These are phyloP conservation scores for Glutinoglossum americanum DNA, from an alignment of 495 filamentous ascomycete genomes.

Conservation along the genomic window DNA sequence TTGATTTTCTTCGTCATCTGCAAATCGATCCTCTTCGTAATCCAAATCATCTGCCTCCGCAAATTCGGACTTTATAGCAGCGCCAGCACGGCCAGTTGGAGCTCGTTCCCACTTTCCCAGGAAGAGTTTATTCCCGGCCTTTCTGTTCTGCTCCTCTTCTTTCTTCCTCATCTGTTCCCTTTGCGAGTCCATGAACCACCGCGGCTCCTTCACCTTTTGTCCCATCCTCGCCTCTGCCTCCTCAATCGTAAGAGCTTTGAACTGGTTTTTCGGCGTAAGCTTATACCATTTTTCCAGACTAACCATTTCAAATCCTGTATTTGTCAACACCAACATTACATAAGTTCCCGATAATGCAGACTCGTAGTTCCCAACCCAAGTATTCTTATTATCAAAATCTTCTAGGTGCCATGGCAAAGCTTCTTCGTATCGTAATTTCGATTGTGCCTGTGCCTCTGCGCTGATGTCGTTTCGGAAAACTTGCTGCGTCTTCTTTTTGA, in stretches of 20 bases:
- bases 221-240: constrained; percentile 68
- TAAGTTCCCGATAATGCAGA: constrained; percentile 57
- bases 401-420: constrained; percentile 90
- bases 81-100: constrained; percentile 9
- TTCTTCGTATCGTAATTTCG: constrained; percentile 78
- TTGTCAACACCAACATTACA: constrained; percentile 45
- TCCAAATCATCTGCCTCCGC: constrained; percentile 35
- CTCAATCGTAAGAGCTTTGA: constrained; percentile 60
- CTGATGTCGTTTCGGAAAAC: constrained; percentile 32
- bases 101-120: constrained; percentile 16
- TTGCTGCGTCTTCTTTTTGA: constrained; percentile 58
- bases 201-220: constrained; percentile 44
- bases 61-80: constrained; percentile 24
- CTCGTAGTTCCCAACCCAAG: constrained; percentile 82
- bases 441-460: constrained; percentile 55
- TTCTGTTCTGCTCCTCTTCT: constrained; percentile 20
- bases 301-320: constrained; percentile 53
- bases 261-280: constrained; percentile 63
- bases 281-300: constrained; percentile 91
- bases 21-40: constrained; percentile 46
- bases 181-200: constrained; percentile 53
- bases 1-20: constrained; percentile 74
- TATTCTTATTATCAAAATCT: constrained; percentile 82
- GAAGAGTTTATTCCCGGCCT: constrained; percentile 9
- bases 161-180: constrained; percentile 25